These are phyloP conservation scores for Arthrinium puccinioides DNA, from an alignment of 2,329 filamentous ascomycete genomes.

Conservation along the genomic window DNA sequence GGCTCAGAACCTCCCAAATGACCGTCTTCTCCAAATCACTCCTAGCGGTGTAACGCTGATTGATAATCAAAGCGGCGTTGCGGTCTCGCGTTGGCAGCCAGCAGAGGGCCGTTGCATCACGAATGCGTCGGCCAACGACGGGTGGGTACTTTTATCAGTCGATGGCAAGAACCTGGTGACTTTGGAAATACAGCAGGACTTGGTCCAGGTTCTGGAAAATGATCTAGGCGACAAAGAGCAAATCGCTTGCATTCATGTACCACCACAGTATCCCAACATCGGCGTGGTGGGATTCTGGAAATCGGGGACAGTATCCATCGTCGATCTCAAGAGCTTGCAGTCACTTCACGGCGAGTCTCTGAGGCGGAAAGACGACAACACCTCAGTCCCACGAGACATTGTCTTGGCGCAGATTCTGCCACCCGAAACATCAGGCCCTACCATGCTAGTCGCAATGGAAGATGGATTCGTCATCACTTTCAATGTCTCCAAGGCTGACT, in stretches of 20 bases:
- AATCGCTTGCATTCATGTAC: constrained; percentile 76
- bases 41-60: constrained; percentile 53
- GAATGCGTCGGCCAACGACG: constrained; percentile 66
- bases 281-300: constrained; percentile 86
- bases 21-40: constrained; percentile 70
- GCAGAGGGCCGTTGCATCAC: constrained; percentile 56
- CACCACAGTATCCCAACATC: constrained; percentile 52
- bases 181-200: constrained; percentile 52
- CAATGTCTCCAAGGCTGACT: constrained; percentile 55
- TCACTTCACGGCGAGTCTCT: constrained; percentile 59
- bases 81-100: constrained; percentile 51
- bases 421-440: constrained; percentile 50
- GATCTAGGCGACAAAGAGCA: constrained; percentile 62
- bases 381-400: constrained; percentile 77
- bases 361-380: constrained; percentile 52
- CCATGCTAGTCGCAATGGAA: constrained; percentile 82
- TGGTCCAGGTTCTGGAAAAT: constrained; percentile 52
- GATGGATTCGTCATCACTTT: constrained; percentile 89
- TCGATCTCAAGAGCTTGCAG: constrained; percentile 60
- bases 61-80: constrained; percentile 49
- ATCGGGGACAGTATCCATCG: constrained; percentile 68
- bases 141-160: constrained; percentile 64
- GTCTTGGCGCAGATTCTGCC: constrained; percentile 73
- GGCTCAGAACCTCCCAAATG: constrained; percentile 56
- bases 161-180: constrained; percentile 68